phyloP scores from a whole-genome alignment of 805 yeast genomes.

The Kuraishia floccosa region DNA sequence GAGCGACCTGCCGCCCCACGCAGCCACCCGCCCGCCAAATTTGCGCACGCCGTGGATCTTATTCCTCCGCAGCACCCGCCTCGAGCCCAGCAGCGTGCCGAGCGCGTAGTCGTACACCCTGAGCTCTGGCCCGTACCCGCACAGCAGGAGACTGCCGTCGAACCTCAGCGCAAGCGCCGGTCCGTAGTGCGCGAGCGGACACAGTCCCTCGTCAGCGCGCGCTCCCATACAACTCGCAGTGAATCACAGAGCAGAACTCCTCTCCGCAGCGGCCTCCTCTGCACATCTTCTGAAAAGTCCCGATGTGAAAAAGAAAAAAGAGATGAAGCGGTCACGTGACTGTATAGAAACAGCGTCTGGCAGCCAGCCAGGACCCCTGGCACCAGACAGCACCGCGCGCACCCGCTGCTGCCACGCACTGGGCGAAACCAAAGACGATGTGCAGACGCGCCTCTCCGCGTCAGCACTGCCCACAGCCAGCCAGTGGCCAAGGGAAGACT shows the following conservation, averaged over 20 bases:
- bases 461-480: too few relatives aligned
- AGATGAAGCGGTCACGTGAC: too few relatives aligned
- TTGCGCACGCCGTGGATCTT: constrained; percentile 73
- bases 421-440: too few relatives aligned
- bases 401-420: too few relatives aligned
- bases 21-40: constrained; percentile 15
- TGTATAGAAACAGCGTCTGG: too few relatives aligned
- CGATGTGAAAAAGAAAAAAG: too few relatives aligned
- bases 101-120: constrained; percentile 37
- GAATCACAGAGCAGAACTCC: not conserved
- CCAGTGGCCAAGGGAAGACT: too few relatives aligned
- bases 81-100: constrained; percentile 22
- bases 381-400: too few relatives aligned
- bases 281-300: too few relatives aligned
- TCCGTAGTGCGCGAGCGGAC: constrained; percentile 1
- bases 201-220: too few relatives aligned
- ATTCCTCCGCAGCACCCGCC: constrained; percentile 50
- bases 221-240: constrained; percentile 1
- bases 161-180: constrained; percentile 32
- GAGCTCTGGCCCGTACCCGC: constrained; percentile 66
- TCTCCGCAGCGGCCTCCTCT: not conserved
- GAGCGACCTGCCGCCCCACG: constrained; percentile 70
- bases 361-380: too few relatives aligned
- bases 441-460: too few relatives aligned
- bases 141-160: constrained; percentile 25